phyloP scores from a whole-genome alignment of 1,284 basidiomycete species.

The Marasmius sp. region DNA sequence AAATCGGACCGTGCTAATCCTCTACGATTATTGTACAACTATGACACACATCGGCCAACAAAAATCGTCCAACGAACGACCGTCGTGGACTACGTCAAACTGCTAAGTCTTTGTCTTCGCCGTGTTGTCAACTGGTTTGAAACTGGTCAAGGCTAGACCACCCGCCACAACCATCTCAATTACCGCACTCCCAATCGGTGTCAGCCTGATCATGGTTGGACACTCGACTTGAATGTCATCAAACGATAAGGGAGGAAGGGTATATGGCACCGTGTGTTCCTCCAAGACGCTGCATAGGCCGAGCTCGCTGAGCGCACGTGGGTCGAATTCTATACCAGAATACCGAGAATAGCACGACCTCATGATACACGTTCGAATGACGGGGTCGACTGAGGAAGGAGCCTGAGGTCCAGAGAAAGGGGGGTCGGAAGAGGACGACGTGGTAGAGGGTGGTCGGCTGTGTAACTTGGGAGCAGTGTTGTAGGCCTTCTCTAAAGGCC shows the following conservation, averaged over 20 bases:
- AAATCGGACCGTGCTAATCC: too few relatives aligned
- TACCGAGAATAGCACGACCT: constrained; percentile 10
- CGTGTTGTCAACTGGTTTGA: neutral
- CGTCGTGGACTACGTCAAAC: too few relatives aligned
- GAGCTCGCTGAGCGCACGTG: constrained; percentile 9
- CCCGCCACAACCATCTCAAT: constrained; percentile 13
- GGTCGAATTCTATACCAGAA: constrained; percentile 11
- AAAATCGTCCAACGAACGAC: too few relatives aligned
- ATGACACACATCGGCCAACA: too few relatives aligned
- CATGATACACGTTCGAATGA: neutral
- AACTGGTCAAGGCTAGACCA: constrained; percentile 11
- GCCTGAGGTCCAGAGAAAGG: neutral
- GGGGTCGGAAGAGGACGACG: neutral
- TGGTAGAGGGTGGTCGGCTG: neutral
- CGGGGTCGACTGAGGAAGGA: neutral
- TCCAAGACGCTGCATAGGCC: constrained; percentile 9
- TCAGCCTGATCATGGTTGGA: constrained; percentile 6
- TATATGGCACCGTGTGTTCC: neutral
- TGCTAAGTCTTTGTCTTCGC: neutral
- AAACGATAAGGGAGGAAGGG: constrained; percentile 1
- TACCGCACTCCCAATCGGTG: constrained; percentile 10
- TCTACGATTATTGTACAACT: too few relatives aligned
- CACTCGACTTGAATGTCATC: neutral
- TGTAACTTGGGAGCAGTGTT: neutral
- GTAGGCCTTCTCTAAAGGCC: constrained; percentile 10